Percentiles rank a stretch among this genome's conserved stretches.
These are phyloP conservation scores for Phytophthora aleatoria DNA, from an alignment of 352 stramenopile species.

Conservation along the genomic window DNA sequence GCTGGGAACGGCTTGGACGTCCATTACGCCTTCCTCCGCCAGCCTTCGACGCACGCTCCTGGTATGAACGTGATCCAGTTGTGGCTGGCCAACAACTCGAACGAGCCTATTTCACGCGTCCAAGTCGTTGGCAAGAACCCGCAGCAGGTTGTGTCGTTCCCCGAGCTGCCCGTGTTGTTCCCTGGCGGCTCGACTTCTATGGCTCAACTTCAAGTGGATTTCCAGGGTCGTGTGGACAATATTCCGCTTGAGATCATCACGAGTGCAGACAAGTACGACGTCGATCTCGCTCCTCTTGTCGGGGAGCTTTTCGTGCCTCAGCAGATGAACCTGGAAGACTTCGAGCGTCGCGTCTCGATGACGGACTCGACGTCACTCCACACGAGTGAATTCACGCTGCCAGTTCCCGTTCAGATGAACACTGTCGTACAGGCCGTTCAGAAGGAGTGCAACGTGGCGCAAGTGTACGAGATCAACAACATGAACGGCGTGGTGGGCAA, in stretches of 20 bases:
- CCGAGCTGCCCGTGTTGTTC: constrained; percentile 84
- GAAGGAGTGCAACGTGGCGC: constrained; percentile 65
- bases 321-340: constrained; percentile 76
- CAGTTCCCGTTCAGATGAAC: constrained; percentile 56
- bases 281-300: constrained; percentile 62
- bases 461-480: constrained; percentile 83
- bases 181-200: constrained; percentile 74
- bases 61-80: constrained; percentile 78
- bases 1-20: constrained; percentile 64
- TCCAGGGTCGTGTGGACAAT: constrained; percentile 68
- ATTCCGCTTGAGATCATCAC: constrained; percentile 68
- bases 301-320: constrained; percentile 76
- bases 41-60: constrained; percentile 59
- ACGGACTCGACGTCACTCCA: constrained; percentile 56
- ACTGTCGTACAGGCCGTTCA: constrained; percentile 52
- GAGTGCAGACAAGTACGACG: constrained; percentile 53
- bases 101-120: constrained; percentile 57
- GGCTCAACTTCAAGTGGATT: constrained; percentile 87
- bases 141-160: constrained; percentile 74
- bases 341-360: constrained; percentile 69
- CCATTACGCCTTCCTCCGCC: constrained; percentile 71
- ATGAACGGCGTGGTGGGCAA: constrained; percentile 59
- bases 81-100: constrained; percentile 72
- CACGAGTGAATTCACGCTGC: constrained; percentile 62
- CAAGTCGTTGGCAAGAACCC: constrained; percentile 45